Evolutionary conservation across 495 filamentous ascomycete genomes (phyloP).

Genomic region (Xylaria castorea): DNA sequence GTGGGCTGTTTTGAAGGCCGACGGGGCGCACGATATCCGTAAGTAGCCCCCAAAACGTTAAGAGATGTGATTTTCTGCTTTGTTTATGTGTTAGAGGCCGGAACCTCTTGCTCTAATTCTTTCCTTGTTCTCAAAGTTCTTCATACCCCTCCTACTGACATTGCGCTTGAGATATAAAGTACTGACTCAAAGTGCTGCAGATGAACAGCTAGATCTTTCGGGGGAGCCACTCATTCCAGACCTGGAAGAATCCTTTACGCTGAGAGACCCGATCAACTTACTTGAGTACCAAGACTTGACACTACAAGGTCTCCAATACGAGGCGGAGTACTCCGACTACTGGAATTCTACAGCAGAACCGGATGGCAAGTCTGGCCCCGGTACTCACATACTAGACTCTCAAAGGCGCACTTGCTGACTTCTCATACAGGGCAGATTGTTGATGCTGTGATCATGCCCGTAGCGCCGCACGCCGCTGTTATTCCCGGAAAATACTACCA

Average conservation of each 20-base stretch:
- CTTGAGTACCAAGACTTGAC: conserved; percentile 32
- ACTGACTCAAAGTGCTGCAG: conserved; percentile 19
- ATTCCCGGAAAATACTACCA: conserved; percentile 42
- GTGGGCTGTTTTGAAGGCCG: conserved; percentile 2
- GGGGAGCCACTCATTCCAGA: conserved; percentile 54
- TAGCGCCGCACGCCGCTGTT: conserved; percentile 63
- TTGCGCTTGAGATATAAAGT: not conserved
- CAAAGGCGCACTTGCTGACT: not conserved
- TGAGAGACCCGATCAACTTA: conserved; percentile 29
- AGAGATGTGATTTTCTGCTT: not conserved
- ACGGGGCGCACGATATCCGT: conserved; percentile 20
- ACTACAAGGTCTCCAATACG: conserved; percentile 35
- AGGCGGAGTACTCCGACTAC: conserved; percentile 46
- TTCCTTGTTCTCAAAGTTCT: not conserved
- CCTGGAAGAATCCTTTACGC: conserved; percentile 25
- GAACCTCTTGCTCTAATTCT: not conserved
- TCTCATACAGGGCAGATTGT: conserved; percentile 41
- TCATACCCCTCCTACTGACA: not conserved
- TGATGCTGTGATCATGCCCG: conserved; percentile 61
- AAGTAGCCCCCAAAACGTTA: not conserved
- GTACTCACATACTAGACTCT: not conserved
- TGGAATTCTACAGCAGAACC: conserved; percentile 44
- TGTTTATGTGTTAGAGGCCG: not conserved
- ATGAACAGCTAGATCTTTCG: conserved; percentile 47
- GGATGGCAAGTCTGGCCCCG: conserved; percentile 28